Percentiles rank a stretch among this genome's conserved stretches.
Evolutionary conservation across 1,284 basidiomycete species (phyloP).

Genomic region (Psilocybe mexicana): DNA sequence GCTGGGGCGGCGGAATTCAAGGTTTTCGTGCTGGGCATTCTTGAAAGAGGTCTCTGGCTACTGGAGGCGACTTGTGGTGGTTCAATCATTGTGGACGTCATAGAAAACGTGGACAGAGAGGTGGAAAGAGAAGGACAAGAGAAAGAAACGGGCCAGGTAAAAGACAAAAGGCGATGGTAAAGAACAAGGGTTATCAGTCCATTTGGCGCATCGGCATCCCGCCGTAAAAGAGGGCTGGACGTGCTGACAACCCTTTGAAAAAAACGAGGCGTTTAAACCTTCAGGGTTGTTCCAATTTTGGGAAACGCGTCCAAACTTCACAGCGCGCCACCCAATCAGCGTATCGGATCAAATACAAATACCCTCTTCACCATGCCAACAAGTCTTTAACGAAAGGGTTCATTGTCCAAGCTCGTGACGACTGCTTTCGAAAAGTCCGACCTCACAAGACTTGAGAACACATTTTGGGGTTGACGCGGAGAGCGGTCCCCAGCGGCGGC

Average conservation of each 20-base stretch:
- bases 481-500: too few species aligned
- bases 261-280: neutral
- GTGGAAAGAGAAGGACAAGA: neutral
- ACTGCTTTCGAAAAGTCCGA: neutral
- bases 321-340: neutral
- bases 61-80: neutral
- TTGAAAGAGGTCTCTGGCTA: constrained; percentile 1
- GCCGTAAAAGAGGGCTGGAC: neutral
- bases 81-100: constrained; percentile 3
- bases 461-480: too few species aligned
- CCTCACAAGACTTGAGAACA: neutral
- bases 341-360: neutral
- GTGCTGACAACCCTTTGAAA: neutral
- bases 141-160: neutral
- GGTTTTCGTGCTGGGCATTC: constrained; percentile 7
- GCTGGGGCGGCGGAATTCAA: constrained; percentile 10
- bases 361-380: neutral
- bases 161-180: neutral
- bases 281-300: neutral
- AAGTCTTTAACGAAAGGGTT: neutral
- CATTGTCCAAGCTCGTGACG: neutral
- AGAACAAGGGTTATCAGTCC: neutral
- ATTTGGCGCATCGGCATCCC: constrained; percentile 1
- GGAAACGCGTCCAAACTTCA: neutral
- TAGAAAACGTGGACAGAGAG: neutral